phyloP scores from a whole-genome alignment of 1,139 yeast species.

The Saccharomyces hybrid region DNA sequence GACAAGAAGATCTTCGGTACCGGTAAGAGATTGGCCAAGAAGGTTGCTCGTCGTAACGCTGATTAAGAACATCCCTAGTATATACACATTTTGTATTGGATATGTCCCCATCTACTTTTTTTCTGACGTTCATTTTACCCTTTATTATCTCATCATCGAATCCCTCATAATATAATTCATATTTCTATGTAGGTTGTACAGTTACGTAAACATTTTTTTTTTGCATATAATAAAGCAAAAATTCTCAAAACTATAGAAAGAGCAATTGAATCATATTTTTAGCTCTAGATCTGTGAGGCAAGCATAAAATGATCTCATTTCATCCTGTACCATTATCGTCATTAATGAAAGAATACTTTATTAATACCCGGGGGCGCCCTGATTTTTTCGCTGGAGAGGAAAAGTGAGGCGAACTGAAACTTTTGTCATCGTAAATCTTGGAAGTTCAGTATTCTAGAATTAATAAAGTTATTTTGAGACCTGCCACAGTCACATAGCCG shows the following conservation, averaged over 20 bases:
- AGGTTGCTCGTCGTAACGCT: slow-evolving; percentile 51
- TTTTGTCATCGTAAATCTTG: too few species aligned
- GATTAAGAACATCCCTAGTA: slow-evolving; percentile 26
- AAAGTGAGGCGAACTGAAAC: background rate
- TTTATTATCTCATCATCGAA: background rate
- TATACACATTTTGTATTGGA: background rate
- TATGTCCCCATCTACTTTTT: background rate
- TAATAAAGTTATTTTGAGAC: background rate
- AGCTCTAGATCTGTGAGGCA: background rate
- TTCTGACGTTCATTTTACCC: background rate
- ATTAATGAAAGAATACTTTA: too few species aligned
- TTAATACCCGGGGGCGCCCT: background rate
- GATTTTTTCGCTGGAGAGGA: background rate
- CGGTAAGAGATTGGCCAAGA: slow-evolving; percentile 74
- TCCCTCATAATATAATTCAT: background rate
- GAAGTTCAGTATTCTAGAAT: background rate
- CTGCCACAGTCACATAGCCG: background rate
- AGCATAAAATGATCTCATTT: background rate
- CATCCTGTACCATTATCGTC: background rate
- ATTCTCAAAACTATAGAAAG: background rate
- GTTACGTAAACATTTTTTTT: background rate
- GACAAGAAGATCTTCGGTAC: slow-evolving; percentile 98
- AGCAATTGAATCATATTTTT: background rate
- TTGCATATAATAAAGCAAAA: background rate
- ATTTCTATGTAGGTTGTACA: background rate